Conservation (phyloP, 1,284 basidiomycete species). For the Sparassis latifolia region DNA sequence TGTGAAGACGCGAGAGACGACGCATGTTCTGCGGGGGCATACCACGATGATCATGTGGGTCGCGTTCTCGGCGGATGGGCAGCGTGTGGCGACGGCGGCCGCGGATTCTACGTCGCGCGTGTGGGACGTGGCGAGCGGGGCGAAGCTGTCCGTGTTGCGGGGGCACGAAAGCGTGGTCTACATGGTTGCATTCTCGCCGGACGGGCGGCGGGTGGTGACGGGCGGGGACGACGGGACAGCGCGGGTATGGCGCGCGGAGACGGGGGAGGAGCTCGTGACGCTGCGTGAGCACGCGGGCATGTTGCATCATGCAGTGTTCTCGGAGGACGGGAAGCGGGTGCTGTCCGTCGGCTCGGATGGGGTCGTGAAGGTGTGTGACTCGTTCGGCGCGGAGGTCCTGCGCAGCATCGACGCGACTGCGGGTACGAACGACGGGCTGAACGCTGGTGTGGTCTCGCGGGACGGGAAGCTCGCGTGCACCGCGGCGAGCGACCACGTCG, state of each 20-base stretch:
- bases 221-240: slow-evolving; percentile 23
- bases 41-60: slow-evolving; percentile 14
- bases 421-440: slow-evolving; percentile 2
- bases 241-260: slow-evolving; percentile 20
- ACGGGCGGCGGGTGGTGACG: slow-evolving; percentile 27
- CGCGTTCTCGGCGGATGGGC: slow-evolving; percentile 18
- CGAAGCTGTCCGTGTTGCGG: slow-evolving; percentile 2
- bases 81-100: slow-evolving; percentile 15
- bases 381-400: slow-evolving; percentile 4
- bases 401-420: slow-evolving; percentile 1
- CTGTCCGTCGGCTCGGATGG: slow-evolving; percentile 19
- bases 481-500: slow-evolving; percentile 27
- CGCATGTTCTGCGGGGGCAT: slow-evolving; percentile 15
- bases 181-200: slow-evolving; percentile 28
- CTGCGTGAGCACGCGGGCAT: slow-evolving; percentile 19
- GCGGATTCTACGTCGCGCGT: slow-evolving; percentile 18
- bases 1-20: slow-evolving; percentile 7
- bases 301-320: slow-evolving; percentile 29
- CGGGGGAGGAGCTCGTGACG: slow-evolving; percentile 17
- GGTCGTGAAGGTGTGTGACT: slow-evolving; percentile 10
- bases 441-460: slow-evolving; percentile 11
- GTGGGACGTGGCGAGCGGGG: slow-evolving; percentile 11
- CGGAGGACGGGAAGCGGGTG: slow-evolving; percentile 23
- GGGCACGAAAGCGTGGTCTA: slow-evolving; percentile 24
- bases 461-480: slow-evolving; percentile 25